phyloP scores from a whole-genome alignment of 768 basidiomycete genomes.

The Gyrodon lividus region DNA sequence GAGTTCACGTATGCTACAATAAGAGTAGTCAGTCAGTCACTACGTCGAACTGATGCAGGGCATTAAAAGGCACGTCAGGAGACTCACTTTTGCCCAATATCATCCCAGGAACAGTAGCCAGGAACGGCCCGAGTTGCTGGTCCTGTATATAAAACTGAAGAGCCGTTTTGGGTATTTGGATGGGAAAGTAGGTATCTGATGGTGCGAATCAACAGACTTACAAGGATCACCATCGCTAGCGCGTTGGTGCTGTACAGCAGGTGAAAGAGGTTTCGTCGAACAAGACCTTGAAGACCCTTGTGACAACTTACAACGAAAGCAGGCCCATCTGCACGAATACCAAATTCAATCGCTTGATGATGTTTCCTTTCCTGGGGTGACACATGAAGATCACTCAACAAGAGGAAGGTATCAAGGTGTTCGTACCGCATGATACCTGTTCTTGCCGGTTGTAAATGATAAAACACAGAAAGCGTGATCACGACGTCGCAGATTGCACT shows the following conservation, averaged over 20 bases:
- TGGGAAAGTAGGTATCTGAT: neutral
- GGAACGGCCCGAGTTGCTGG: neutral
- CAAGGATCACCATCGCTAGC: constrained; percentile 10
- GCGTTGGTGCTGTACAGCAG: constrained; percentile 8
- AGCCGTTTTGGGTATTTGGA: neutral
- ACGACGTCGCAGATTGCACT: constrained; percentile 20
- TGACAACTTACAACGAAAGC: constrained; percentile 13
- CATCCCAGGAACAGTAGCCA: constrained; percentile 9
- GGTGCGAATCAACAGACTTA: neutral
- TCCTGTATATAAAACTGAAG: constrained; percentile 18
- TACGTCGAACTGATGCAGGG: too few relatives aligned
- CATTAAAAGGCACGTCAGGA: neutral
- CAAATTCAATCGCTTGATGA: constrained; percentile 11
- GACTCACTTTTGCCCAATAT: constrained; percentile 20
- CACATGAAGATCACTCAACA: neutral
- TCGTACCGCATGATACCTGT: constrained; percentile 11
- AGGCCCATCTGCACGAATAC: constrained; percentile 22
- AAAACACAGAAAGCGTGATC: constrained; percentile 17
- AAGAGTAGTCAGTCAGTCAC: neutral
- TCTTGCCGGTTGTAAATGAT: constrained; percentile 12
- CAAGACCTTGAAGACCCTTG: neutral
- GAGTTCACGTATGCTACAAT: constrained; percentile 22
- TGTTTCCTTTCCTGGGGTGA: constrained; percentile 3
- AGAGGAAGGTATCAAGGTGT: neutral
- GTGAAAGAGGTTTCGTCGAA: neutral